Evolutionary conservation across 208 protist genomes (phyloP), one percentile per base, ranked within the genome.

Genomic region (Leishmania guyanensis): DNA sequence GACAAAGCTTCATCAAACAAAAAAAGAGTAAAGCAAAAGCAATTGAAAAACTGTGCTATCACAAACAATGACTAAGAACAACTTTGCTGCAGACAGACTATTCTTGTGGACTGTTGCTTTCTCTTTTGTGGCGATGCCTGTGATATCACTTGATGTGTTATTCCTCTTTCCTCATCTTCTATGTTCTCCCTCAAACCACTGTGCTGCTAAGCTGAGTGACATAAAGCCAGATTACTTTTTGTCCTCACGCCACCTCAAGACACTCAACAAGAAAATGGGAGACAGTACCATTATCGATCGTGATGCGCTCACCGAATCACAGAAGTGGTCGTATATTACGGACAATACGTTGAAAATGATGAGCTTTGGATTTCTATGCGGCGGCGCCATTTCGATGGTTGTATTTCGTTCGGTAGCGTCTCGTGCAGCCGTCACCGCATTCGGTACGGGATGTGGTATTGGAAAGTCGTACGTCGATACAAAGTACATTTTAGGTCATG

Each of bases 401-500:
- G 81, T 91, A 14, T 94, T 95, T 82, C 90, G 91, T n/a, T 92
- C 88, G 8, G 79, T 94, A 9, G 78, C 87, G 12, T 77, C 87
- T 6, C 88, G 94, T 5, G 88, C 88, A 6, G 88, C 89, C 6
- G 80, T 87, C 22, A 92, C 92, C 50, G 90, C 91, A 12, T 93
- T 92, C 62, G 92, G 94, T 14, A 87, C 88, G 6, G 94, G 94
- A 16, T 95, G 88, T 79, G 94, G 94, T 51, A 79, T 97, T n/a
- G 94, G 94, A 14, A 94, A 92, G 75, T 83, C 94, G 16, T 97
- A 96, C 60, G 92, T 97, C 29, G 94, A 97, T 75, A 90, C 92
- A 5, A 89, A 93, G 76, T 97, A 95, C 80, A 80, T 96, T 53
- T 85, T 97, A 43, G 94, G 94, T 16, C 94, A 97, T 76, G 90